A percentile compares a stretch with the other conserved stretches of the same genome.
Evolutionary conservation across 495 filamentous ascomycete species (phyloP).

Genomic region (Podospora anserina): DNA sequence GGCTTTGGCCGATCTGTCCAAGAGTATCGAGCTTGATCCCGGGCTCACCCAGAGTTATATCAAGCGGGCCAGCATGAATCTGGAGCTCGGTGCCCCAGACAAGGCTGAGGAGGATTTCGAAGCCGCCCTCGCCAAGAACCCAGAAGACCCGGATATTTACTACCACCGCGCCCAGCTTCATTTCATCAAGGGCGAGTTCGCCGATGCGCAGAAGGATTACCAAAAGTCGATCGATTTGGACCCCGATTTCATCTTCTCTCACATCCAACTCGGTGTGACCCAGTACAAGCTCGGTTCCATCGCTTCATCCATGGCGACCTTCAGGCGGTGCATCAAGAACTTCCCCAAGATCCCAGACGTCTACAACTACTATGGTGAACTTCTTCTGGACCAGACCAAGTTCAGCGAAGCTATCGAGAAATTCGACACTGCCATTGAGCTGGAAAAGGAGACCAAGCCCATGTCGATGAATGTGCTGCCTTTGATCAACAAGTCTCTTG

Average conservation of each 20-base stretch:
- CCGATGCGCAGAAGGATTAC: slow-evolving; percentile 94
- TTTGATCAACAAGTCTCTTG: slow-evolving; percentile 96
- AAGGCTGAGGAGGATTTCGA: slow-evolving; percentile 85
- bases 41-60: slow-evolving; percentile 93
- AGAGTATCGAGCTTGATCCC: slow-evolving; percentile 86
- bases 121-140: slow-evolving; percentile 78
- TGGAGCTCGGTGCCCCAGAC: slow-evolving; percentile 87
- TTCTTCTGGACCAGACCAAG: slow-evolving; percentile 96
- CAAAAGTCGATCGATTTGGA: slow-evolving; percentile 99
- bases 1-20: slow-evolving; percentile 79
- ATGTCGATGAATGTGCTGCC: slow-evolving; percentile 95
- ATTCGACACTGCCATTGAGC: slow-evolving; percentile 95
- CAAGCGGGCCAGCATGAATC: slow-evolving; percentile 96
- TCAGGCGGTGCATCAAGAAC: slow-evolving; percentile 96
- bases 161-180: slow-evolving; percentile 98
- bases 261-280: slow-evolving; percentile 98
- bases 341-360: slow-evolving; percentile 95
- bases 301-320: slow-evolving; percentile 96
- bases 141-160: slow-evolving; percentile 93
- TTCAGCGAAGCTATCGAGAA: slow-evolving; percentile 94
- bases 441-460: slow-evolving; percentile 92
- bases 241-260: slow-evolving; percentile 93
- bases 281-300: slow-evolving; percentile 99
- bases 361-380: slow-evolving; percentile 99
- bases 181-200: slow-evolving; percentile 93